A percentile compares a stretch with the other conserved stretches of the same genome.
These are phyloP conservation scores for Rhinocladiella mackenziei DNA, from an alignment of 2,329 filamentous ascomycete genomes.

Conservation along the genomic window DNA sequence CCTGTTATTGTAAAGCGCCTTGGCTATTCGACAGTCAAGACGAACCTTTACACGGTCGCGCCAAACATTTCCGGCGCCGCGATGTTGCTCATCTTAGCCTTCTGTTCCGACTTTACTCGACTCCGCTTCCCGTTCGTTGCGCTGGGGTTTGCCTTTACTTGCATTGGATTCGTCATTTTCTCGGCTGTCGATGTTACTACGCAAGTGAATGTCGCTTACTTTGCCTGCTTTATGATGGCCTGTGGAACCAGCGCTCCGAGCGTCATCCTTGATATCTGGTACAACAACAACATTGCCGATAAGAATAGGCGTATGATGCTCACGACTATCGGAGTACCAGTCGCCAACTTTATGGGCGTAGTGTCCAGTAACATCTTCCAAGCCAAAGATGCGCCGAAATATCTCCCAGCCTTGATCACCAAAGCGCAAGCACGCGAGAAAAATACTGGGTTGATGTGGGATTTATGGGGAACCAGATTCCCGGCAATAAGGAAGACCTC, in stretches of 20 bases:
- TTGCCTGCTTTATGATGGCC: constrained; percentile 75
- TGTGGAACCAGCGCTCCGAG: constrained; percentile 73
- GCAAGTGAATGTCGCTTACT: constrained; percentile 65
- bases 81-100: constrained; percentile 24
- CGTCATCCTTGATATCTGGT: constrained; percentile 66
- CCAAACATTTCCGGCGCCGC: constrained; percentile 71
- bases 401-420: constrained; percentile 62
- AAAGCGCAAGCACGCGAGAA: too few relatives aligned
- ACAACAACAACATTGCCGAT: constrained; percentile 79
- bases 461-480: too few relatives aligned
- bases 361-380: constrained; percentile 65
- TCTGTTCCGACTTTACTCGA: constrained; percentile 38
- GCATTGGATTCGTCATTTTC: constrained; percentile 74
- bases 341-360: constrained; percentile 73
- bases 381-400: constrained; percentile 61
- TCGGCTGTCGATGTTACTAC: constrained; percentile 61
- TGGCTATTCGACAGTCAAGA: constrained; percentile 55
- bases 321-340: constrained; percentile 67
- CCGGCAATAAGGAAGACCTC: too few relatives aligned
- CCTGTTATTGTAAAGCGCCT: constrained; percentile 55
- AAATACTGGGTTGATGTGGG: too few relatives aligned
- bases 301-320: constrained; percentile 67
- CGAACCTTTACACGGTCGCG: constrained; percentile 76
- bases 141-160: constrained; percentile 68
- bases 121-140: constrained; percentile 70